Conservation (phyloP, 257 asterid species). For the Fraxinus pennsylvanica region DNA sequence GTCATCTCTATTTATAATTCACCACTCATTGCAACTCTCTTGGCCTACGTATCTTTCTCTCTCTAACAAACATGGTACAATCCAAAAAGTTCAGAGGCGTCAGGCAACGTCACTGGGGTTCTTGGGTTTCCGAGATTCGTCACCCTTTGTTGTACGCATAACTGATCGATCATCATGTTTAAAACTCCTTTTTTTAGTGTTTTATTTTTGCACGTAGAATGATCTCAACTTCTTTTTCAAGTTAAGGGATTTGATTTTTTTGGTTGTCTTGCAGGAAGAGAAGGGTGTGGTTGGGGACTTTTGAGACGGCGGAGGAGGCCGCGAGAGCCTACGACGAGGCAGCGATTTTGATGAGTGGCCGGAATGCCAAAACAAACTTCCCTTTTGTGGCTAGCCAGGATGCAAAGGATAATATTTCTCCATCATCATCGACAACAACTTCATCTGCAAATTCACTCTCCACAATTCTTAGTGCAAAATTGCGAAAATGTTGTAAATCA, state of each 20-base stretch:
- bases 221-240: too few relatives aligned
- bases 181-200: too few relatives aligned
- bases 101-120: conserved; percentile 74
- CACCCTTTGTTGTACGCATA: conserved; percentile 50
- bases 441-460: conserved; percentile 32
- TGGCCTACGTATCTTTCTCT: too few relatives aligned
- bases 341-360: conserved; percentile 53
- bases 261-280: conserved; percentile 37
- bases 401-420: neutral
- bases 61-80: conserved; percentile 39
- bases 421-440: conserved; percentile 21
- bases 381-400: conserved; percentile 21
- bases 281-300: conserved; percentile 64
- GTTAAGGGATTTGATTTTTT: neutral
- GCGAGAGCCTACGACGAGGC: conserved; percentile 63
- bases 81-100: conserved; percentile 67
- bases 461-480: conserved; percentile 43
- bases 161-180: too few relatives aligned
- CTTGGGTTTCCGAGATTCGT: conserved; percentile 77
- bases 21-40: neutral
- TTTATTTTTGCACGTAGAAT: too few relatives aligned
- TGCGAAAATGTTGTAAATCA: conserved; percentile 43
- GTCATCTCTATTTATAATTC: neutral
- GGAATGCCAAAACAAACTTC: conserved; percentile 61
- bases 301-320: conserved; percentile 59